Conservation (phyloP, 306 rosid genomes). For the Aeschynomene evenia region DNA sequence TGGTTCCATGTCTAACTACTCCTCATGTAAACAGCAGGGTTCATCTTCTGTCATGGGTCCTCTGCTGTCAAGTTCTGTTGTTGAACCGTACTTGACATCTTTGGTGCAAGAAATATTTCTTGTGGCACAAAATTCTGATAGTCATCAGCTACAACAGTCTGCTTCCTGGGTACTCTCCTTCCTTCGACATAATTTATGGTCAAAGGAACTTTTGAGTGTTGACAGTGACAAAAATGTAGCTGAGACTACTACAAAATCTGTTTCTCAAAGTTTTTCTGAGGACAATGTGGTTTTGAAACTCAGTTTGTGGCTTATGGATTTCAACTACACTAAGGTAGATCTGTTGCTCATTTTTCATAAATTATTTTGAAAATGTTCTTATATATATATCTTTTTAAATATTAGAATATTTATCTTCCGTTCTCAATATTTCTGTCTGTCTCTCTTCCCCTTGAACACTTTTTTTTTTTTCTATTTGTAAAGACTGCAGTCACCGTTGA, state of each 20-base stretch:
- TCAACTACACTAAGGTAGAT: slow-evolving; percentile 59
- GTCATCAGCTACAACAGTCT: slow-evolving; percentile 68
- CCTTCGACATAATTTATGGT: slow-evolving; percentile 67
- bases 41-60: slow-evolving; percentile 62
- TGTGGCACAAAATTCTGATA: slow-evolving; percentile 83
- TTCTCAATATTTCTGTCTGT: not conserved
- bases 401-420: not conserved
- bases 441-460: not conserved
- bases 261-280: slow-evolving; percentile 63
- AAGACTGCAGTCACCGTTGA: not conserved
- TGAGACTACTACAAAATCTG: slow-evolving; percentile 46
- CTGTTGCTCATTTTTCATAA: slow-evolving; percentile 26
- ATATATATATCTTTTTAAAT: not conserved
- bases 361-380: slow-evolving; percentile 12
- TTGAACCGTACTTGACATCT: slow-evolving; percentile 66
- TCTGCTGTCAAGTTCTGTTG: slow-evolving; percentile 57
- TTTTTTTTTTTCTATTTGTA: not conserved
- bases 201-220: slow-evolving; percentile 49
- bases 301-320: slow-evolving; percentile 67
- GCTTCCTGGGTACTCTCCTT: slow-evolving; percentile 86
- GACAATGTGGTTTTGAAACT: slow-evolving; percentile 70
- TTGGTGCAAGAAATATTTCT: slow-evolving; percentile 91
- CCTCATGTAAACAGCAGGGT: slow-evolving; percentile 48
- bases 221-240: slow-evolving; percentile 37
- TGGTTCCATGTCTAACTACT: slow-evolving; percentile 20